These are phyloP conservation scores for Taphrina populina DNA, from an alignment of 1,139 yeast species.

Conservation along the genomic window DNA sequence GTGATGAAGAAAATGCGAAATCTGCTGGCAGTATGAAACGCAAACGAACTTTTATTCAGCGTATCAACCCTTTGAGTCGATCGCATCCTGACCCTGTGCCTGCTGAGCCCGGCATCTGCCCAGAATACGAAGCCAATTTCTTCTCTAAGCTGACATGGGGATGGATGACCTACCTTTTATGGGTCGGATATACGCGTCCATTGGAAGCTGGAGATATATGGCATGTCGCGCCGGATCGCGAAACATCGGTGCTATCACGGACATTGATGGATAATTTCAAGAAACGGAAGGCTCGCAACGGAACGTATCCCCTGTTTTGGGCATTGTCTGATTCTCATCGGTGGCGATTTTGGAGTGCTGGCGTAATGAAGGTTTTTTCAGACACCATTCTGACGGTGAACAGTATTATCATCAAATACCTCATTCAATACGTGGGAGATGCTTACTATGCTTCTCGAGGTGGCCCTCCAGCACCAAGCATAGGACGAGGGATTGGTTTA, in stretches of 20 bases:
- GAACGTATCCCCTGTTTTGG: slow-evolving; percentile 45
- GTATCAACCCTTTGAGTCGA: slow-evolving; percentile 28
- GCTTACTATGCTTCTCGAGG: slow-evolving; percentile 40
- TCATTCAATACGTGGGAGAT: slow-evolving; percentile 52
- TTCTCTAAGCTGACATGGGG: slow-evolving; percentile 76
- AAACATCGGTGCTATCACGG: slow-evolving; percentile 51
- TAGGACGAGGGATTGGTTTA: slow-evolving; percentile 60
- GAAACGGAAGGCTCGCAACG: slow-evolving; percentile 44
- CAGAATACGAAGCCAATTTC: slow-evolving; percentile 57
- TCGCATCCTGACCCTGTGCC: slow-evolving; percentile 29
- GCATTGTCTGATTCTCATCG: slow-evolving; percentile 61
- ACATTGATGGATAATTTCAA: slow-evolving; percentile 48
- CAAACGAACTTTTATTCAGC: neutral
- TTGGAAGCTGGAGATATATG: slow-evolving; percentile 64
- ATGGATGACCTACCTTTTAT: slow-evolving; percentile 94
- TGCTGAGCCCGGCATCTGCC: slow-evolving; percentile 20
- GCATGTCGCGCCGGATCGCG: slow-evolving; percentile 51
- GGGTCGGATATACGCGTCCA: slow-evolving; percentile 68
- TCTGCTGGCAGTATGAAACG: neutral
- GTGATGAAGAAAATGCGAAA: neutral
- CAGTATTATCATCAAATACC: slow-evolving; percentile 54
- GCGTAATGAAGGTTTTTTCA: slow-evolving; percentile 50
- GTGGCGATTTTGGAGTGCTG: slow-evolving; percentile 52
- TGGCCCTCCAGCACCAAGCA: slow-evolving; percentile 38
- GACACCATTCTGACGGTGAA: slow-evolving; percentile 56